Conservation (phyloP, 1,139 yeast genomes). For the Yamadazyma songkhlaensis region DNA sequence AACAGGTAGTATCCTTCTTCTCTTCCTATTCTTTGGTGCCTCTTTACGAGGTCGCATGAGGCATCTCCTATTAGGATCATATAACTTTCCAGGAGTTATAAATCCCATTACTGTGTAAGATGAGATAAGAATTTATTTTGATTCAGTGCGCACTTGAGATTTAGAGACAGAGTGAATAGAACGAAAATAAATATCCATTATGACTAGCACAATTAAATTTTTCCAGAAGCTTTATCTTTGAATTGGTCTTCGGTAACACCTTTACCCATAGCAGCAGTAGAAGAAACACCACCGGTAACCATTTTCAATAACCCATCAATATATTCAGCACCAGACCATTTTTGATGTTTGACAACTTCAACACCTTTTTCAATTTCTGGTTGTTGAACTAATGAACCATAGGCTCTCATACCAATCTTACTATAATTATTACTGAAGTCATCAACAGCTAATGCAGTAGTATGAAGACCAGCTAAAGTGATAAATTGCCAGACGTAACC, state of each 20-base stretch:
- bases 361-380: conserved; percentile 88
- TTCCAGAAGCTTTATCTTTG: conserved; percentile 39
- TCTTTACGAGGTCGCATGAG: conserved; percentile 3
- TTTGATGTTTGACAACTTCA: conserved; percentile 96
- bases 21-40: not conserved
- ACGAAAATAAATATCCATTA: conserved; percentile 1
- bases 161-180: not conserved
- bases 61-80: too few relatives aligned
- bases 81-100: conserved; percentile 25
- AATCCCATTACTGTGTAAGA: conserved; percentile 25
- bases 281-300: conserved; percentile 92
- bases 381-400: conserved; percentile 82
- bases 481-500: conserved; percentile 99
- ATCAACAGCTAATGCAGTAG: conserved; percentile 91
- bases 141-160: too few relatives aligned
- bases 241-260: conserved; percentile 98
- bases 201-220: conserved; percentile 9
- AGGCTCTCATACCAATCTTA: conserved; percentile 90
- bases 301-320: conserved; percentile 86
- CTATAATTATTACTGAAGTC: conserved; percentile 78
- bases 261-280: conserved; percentile 98
- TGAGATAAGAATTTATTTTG: conserved; percentile 10
- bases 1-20: conserved; percentile 1
- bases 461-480: conserved; percentile 95
- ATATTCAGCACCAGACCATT: conserved; percentile 99